Evolutionary conservation across 768 basidiomycete genomes (phyloP), one percentile per base, ranked within the genome.

Genomic region (Suillus ampliporus): DNA sequence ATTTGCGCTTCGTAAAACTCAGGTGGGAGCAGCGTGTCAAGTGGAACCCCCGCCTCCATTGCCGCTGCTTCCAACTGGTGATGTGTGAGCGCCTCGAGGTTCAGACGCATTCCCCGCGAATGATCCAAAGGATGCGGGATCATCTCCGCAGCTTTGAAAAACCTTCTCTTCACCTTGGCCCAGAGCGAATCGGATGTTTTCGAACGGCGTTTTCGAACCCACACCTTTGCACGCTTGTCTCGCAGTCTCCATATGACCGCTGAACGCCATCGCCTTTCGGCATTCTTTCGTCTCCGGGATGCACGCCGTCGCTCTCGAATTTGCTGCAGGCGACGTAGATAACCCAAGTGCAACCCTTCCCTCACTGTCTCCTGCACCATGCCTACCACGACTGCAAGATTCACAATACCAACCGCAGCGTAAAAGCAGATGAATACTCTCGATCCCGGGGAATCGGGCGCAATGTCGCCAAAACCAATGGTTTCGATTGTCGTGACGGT

Each of bases 381-480:
- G 4, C 82, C 80, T 35, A 92, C 86, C 14, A 86, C 84, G 14
- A 92, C 77, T 14, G 83, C 88, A 34, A 91, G 73, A 65, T 83
- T 89, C 63, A 92, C 37, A 56, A 94, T 83, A 13, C 90, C 89
- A 38, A 87, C 73, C 1, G 79, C 75, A 43, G 85, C 78, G 64
- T 89, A 90, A 61, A 84, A 65, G 69, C 85, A 86, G 0, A 83
- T 78, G 66, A 89, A 89, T 14, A 89, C 65, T n/a, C 86, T 86
- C 4, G 84, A 78, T 1, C 80, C 81, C 4, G 84, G 76, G 2
- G 79, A 76, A 3, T 48, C 58, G 3, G 91, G 90, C 11, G 77
- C 72, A 58, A 92, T 88, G 69, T 94, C 92, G n/a, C 92, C 92
- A 69, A 92, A 92, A 74, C 84, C 86, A 15, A 88, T 81, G 8